These are phyloP conservation scores for Avena eriantha DNA, from an alignment of 176 grass and related monocot genomes.

Conservation along the genomic window DNA sequence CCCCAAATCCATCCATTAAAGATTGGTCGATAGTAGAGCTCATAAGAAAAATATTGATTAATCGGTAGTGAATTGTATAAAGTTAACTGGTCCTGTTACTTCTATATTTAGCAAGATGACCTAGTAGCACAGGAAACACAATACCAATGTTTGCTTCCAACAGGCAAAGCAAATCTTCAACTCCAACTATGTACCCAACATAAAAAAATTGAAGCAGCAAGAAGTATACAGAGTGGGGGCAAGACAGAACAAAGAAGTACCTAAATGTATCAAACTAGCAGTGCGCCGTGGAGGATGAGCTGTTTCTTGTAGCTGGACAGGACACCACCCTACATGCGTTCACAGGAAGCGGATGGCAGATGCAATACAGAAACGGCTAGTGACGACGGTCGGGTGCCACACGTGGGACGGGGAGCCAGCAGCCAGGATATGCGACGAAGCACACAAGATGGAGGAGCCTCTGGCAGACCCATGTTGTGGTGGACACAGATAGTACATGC, in stretches of 20 bases:
- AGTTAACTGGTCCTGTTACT: no score
- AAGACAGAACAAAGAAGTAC: neutral
- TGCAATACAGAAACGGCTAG: no score
- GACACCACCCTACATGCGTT: neutral
- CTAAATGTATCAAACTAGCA: neutral
- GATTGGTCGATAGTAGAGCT: neutral
- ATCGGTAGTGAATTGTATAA: neutral
- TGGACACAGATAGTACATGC: neutral
- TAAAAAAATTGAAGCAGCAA: no score
- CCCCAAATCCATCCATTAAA: neutral
- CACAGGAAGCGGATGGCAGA: no score
- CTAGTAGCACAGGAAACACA: neutral
- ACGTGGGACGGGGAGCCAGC: neutral
- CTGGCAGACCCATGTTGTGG: neutral
- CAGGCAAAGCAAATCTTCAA: no score
- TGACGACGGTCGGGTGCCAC: no score
- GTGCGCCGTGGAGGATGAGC: neutral
- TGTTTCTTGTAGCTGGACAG: neutral
- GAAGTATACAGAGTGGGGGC: neutral
- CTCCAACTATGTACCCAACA: no score
- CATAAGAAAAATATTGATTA: neutral
- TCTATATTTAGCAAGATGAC: no score
- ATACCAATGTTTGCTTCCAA: slow-evolving; percentile 12
- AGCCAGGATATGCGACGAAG: neutral
- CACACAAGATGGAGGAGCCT: neutral